These are phyloP conservation scores for Nemophila menziesii DNA, from an alignment of 257 asterid genomes.

Conservation along the genomic window DNA sequence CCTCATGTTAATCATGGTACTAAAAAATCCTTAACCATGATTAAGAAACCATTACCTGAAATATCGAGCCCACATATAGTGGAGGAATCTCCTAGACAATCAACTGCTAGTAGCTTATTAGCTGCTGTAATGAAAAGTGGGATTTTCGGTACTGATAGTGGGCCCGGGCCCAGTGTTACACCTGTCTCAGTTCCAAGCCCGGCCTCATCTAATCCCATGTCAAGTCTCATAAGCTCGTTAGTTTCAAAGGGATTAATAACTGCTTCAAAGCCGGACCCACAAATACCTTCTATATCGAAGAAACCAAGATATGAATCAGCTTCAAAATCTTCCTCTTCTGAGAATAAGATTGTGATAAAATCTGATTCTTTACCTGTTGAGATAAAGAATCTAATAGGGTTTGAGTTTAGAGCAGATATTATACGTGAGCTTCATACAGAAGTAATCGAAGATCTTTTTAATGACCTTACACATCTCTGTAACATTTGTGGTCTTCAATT, in stretches of 20 bases:
- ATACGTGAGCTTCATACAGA: slow-evolving; percentile 46
- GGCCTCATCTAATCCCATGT: slow-evolving; percentile 47
- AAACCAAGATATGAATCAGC: slow-evolving; percentile 28
- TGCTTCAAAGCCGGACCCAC: slow-evolving; percentile 38
- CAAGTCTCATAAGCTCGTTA: slow-evolving; percentile 69
- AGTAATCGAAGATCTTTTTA: slow-evolving; percentile 50
- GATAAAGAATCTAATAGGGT: slow-evolving; percentile 48
- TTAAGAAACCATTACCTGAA: slow-evolving; percentile 33
- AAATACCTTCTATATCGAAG: slow-evolving; percentile 22
- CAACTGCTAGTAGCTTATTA: slow-evolving; percentile 39
- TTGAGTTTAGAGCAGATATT: slow-evolving; percentile 52
- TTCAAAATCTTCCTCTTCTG: slow-evolving; percentile 15
- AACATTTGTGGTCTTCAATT: slow-evolving; percentile 50
- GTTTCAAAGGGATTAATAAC: slow-evolving; percentile 74
- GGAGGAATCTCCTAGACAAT: slow-evolving; percentile 41
- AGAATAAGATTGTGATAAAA: slow-evolving; percentile 18
- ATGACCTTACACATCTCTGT: slow-evolving; percentile 55
- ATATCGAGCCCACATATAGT: slow-evolving; percentile 27
- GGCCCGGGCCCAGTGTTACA: slow-evolving; percentile 13
- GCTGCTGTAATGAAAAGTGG: slow-evolving; percentile 49
- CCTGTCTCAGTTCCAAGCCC: slow-evolving; percentile 23
- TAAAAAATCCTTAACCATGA: slow-evolving; percentile 21
- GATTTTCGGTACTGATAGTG: slow-evolving; percentile 23
- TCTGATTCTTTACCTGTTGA: slow-evolving; percentile 19
- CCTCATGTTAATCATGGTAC: slow-evolving; percentile 25